These are phyloP conservation scores for Chalciporus sp. DNA, from an alignment of 1,284 basidiomycete species.

Conservation along the genomic window DNA sequence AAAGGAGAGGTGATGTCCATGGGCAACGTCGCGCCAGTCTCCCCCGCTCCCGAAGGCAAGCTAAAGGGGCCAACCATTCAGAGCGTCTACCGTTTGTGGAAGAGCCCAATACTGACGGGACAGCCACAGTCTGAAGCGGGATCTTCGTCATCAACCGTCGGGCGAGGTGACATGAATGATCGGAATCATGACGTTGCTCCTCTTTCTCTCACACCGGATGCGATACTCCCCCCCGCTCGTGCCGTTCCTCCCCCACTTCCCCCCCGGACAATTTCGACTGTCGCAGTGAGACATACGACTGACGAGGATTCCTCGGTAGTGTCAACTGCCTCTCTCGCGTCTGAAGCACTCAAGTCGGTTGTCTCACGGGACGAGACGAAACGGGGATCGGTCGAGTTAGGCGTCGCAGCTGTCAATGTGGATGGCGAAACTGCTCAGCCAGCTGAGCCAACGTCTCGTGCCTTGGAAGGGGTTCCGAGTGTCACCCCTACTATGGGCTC, in stretches of 20 bases:
- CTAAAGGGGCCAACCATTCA: slow-evolving; percentile 54
- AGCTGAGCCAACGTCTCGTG: background rate
- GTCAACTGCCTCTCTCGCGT: slow-evolving; percentile 42
- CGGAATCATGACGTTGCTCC: slow-evolving; percentile 35
- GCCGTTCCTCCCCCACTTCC: slow-evolving; percentile 55
- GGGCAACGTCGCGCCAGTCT: slow-evolving; percentile 64
- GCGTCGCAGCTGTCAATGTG: background rate
- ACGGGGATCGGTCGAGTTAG: slow-evolving; percentile 27
- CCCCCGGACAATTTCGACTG: slow-evolving; percentile 48
- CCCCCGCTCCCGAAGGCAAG: slow-evolving; percentile 45
- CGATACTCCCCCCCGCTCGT: slow-evolving; percentile 15
- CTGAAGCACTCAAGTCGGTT: slow-evolving; percentile 57
- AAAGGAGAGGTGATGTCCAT: slow-evolving; percentile 79
- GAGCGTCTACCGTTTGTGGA: slow-evolving; percentile 71
- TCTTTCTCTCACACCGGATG: slow-evolving; percentile 23
- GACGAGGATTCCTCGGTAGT: slow-evolving; percentile 23
- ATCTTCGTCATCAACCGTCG: slow-evolving; percentile 20
- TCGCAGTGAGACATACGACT: slow-evolving; percentile 30
- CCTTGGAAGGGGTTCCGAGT: slow-evolving; percentile 12
- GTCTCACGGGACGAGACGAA: slow-evolving; percentile 46
- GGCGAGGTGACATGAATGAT: slow-evolving; percentile 25
- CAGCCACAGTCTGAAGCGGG: slow-evolving; percentile 29
- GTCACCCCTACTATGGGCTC: slow-evolving; percentile 7
- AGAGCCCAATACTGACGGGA: slow-evolving; percentile 44
- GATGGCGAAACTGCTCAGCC: slow-evolving; percentile 6